These are phyloP conservation scores for Bathelium albidoporum DNA, from an alignment of 495 filamentous ascomycete genomes.

Conservation along the genomic window DNA sequence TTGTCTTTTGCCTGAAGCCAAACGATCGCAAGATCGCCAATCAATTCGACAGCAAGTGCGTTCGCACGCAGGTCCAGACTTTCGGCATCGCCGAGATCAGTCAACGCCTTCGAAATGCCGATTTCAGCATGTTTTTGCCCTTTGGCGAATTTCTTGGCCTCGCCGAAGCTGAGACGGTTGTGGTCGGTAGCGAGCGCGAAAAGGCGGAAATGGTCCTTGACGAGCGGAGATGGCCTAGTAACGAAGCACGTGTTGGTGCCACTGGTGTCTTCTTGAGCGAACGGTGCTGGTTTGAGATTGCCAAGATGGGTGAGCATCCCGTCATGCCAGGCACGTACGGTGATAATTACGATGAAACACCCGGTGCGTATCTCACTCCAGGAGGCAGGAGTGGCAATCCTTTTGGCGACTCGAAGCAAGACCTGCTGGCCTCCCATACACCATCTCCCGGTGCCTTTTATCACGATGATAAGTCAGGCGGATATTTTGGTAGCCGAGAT, in stretches of 20 bases:
- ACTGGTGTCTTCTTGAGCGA: conserved; percentile 96
- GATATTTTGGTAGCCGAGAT: conserved; percentile 76
- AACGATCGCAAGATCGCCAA: conserved; percentile 97
- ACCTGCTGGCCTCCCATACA: conserved; percentile 49
- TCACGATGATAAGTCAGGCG: conserved; percentile 60
- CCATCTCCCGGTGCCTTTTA: conserved; percentile 50
- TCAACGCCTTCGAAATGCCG: conserved; percentile 78
- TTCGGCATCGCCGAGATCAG: conserved; percentile 97
- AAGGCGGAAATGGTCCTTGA: conserved; percentile 84
- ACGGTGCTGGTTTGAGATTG: conserved; percentile 82
- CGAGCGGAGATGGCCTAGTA: conserved; percentile 79
- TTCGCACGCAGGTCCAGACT: conserved; percentile 85
- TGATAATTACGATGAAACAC: conserved; percentile 6
- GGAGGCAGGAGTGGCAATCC: conserved; percentile 32
- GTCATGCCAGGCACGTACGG: conserved; percentile 17
- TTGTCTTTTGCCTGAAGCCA: conserved; percentile 93
- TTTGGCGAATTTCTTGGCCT: conserved; percentile 92
- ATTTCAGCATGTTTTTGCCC: conserved; percentile 91
- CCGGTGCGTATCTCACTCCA: conserved; percentile 34
- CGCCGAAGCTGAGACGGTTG: conserved; percentile 66
- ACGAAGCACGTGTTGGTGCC: conserved; percentile 81
- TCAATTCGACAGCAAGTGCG: conserved; percentile 97
- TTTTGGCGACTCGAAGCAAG: conserved; percentile 61
- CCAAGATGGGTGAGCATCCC: conserved; percentile 58
- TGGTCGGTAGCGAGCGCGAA: conserved; percentile 87